Evolutionary conservation across 345 rosid genomes (phyloP), one percentile per base, ranked within the genome.

Genomic region (Citrus glauca): DNA sequence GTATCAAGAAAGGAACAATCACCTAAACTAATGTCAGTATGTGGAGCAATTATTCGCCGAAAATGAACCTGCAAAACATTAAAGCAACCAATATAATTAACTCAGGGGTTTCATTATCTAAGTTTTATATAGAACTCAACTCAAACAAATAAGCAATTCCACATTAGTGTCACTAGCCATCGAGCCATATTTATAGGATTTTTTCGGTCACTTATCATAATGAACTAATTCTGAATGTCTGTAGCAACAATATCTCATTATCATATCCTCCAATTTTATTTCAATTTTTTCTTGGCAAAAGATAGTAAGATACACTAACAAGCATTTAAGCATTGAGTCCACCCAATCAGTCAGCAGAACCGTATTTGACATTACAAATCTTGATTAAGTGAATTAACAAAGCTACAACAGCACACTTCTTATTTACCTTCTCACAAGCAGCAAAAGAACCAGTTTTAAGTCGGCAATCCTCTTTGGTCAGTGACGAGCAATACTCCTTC

Each of bases 1-100:
- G 99, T 96, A 86, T 96, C 99, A 13, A 96, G 98, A 88, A 96
- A 96, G 75, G 99, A 96, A 85, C 99, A 96, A 79, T 96, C 99
- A 77, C 99, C 99, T 80, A 94, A 89, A 82, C 89, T 90, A 78
- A 92, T 78, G 35, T 96, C 98, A 16, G 99, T 96, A 80, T 96
- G 99, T 76, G 93, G 93, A 85, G 99, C 97, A 71, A 96, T 92
- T 57, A 94, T 89, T 75, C 98, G 88, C 68, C 98, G 91, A 35
- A 96, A 96, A 88, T 96, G 99, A 81, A 96, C 95, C 99, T 96
- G 89, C 28, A 88, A 83, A 68, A 61, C 70, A 32, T 30, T 25
- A 7, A 66, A 69, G 57, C 30, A 37, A 20, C 7, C 33, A 73
- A 19, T 22, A 48, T 40, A 7, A 57, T n/a, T 35, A 72, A 71